Evolutionary conservation across 2,329 filamentous ascomycete species (phyloP).

Genomic region (Xylaria sp.): DNA sequence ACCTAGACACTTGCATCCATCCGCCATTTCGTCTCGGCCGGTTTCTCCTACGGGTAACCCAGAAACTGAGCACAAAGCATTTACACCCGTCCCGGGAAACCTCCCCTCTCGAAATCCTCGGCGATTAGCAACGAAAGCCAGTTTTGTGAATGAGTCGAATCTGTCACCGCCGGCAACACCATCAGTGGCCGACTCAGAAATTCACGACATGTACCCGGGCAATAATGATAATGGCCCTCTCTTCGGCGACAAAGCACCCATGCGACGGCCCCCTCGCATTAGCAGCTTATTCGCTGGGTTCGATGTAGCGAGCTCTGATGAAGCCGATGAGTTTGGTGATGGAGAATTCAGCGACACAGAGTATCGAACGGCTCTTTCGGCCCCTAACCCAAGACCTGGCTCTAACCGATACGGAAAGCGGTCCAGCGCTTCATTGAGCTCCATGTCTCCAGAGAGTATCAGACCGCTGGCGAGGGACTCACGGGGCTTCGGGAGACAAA

Average conservation of each 20-base stretch:
- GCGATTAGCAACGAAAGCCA: slow-evolving; percentile 55
- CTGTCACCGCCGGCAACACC: slow-evolving; percentile 53
- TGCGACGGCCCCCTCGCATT: slow-evolving; percentile 74
- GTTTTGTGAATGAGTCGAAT: slow-evolving; percentile 52
- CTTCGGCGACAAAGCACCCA: slow-evolving; percentile 61
- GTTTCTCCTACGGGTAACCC: slow-evolving; percentile 53
- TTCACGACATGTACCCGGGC: slow-evolving; percentile 72
- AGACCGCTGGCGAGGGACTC: slow-evolving; percentile 31
- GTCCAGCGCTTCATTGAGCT: slow-evolving; percentile 46
- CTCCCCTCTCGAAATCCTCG: slow-evolving; percentile 66
- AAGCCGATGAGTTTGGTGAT: slow-evolving; percentile 66
- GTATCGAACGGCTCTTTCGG: slow-evolving; percentile 68
- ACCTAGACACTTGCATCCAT: slow-evolving; percentile 79
- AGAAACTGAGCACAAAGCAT: slow-evolving; percentile 48
- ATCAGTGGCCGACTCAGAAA: slow-evolving; percentile 44
- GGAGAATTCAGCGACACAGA: slow-evolving; percentile 69
- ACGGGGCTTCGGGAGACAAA: slow-evolving; percentile 43
- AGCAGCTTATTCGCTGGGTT: slow-evolving; percentile 90
- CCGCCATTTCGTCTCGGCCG: slow-evolving; percentile 69
- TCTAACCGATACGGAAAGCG: slow-evolving; percentile 49
- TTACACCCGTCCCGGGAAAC: slow-evolving; percentile 58
- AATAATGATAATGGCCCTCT: slow-evolving; percentile 82
- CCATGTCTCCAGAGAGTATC: slow-evolving; percentile 52
- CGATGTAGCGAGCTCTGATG: slow-evolving; percentile 72
- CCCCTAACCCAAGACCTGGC: slow-evolving; percentile 59